A percentile compares a stretch with the other conserved stretches of the same genome.
These are phyloP conservation scores for Parmelia sp. DNA, from an alignment of 495 filamentous ascomycete genomes.

Conservation along the genomic window DNA sequence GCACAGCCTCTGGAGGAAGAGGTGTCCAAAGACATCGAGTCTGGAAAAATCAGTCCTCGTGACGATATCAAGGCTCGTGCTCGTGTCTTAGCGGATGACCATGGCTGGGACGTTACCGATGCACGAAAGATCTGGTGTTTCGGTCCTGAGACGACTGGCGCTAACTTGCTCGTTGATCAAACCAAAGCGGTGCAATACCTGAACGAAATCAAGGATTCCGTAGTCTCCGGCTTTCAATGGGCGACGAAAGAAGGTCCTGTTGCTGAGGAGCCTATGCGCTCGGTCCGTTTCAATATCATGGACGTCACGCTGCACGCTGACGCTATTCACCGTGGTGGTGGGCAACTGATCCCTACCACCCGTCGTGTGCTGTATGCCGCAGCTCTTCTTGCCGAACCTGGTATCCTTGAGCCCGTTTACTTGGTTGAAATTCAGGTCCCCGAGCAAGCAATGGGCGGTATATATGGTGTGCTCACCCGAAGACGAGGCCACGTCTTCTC, in stretches of 20 bases:
- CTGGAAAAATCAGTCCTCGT: conserved; percentile 85
- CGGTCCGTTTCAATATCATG: conserved; percentile 95
- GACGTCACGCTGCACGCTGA: conserved; percentile 99
- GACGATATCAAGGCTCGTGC: conserved; percentile 99
- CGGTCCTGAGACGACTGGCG: conserved; percentile 93
- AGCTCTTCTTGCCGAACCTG: conserved; percentile 81
- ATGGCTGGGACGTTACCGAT: conserved; percentile 99
- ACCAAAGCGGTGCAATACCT: conserved; percentile 99
- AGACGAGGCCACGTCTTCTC: conserved; percentile 97
- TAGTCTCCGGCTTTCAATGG: conserved; percentile 99
- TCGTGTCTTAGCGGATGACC: conserved; percentile 92
- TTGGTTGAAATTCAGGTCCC: conserved; percentile 98
- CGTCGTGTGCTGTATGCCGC: conserved; percentile 96
- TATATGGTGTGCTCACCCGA: conserved; percentile 99
- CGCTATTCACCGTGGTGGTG: conserved; percentile 99
- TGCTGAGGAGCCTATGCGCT: conserved; percentile 96
- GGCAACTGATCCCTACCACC: conserved; percentile 95
- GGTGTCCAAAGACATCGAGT: conserved; percentile 81
- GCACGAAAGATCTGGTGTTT: conserved; percentile 99
- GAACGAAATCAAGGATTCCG: conserved; percentile 99
- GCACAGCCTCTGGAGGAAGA: conserved; percentile 89
- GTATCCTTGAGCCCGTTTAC: conserved; percentile 94
- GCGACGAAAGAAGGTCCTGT: conserved; percentile 95
- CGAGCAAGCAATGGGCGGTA: conserved; percentile 98
- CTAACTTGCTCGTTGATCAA: conserved; percentile 98